Evolutionary conservation across 805 yeast species (phyloP).

Genomic region (Cyberlindnera euphorbiae): DNA sequence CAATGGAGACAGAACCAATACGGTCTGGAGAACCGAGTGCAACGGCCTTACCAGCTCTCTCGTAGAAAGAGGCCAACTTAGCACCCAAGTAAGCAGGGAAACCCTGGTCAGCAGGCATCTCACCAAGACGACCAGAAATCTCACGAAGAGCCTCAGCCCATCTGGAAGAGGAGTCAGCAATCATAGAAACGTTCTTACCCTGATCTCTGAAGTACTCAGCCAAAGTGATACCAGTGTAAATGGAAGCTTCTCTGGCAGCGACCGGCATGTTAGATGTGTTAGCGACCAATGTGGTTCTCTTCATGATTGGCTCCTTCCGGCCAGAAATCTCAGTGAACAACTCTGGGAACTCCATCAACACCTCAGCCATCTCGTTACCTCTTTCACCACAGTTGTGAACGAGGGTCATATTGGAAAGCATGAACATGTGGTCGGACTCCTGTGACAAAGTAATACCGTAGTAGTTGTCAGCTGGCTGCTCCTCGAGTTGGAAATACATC

Average conservation of each 20-base stretch:
- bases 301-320: slow-evolving; percentile 97
- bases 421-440: slow-evolving; percentile 37
- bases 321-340: slow-evolving; percentile 87
- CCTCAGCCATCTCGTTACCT: slow-evolving; percentile 99
- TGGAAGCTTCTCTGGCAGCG: slow-evolving; percentile 99
- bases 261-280: slow-evolving; percentile 99
- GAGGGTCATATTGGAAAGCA: slow-evolving; percentile 34
- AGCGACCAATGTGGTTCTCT: slow-evolving; percentile 97
- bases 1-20: slow-evolving; percentile 96
- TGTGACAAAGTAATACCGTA: slow-evolving; percentile 36
- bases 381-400: slow-evolving; percentile 71
- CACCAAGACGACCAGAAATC: slow-evolving; percentile 99
- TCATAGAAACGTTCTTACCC: slow-evolving; percentile 98
- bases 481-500: slow-evolving; percentile 29
- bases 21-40: slow-evolving; percentile 97
- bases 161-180: slow-evolving; percentile 99
- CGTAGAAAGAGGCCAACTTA: slow-evolving; percentile 96
- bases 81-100: slow-evolving; percentile 99
- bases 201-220: slow-evolving; percentile 99
- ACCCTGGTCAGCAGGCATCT: slow-evolving; percentile 99
- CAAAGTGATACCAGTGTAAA: slow-evolving; percentile 96
- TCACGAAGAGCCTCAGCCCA: slow-evolving; percentile 99
- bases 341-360: slow-evolving; percentile 99
- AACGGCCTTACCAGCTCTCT: slow-evolving; percentile 97
- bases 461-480: slow-evolving; percentile 31